Percentiles rank a stretch among this genome's conserved stretches.
phyloP scores from a whole-genome alignment of 495 filamentous ascomycete species.

The Annulohypoxylon bovei region DNA sequence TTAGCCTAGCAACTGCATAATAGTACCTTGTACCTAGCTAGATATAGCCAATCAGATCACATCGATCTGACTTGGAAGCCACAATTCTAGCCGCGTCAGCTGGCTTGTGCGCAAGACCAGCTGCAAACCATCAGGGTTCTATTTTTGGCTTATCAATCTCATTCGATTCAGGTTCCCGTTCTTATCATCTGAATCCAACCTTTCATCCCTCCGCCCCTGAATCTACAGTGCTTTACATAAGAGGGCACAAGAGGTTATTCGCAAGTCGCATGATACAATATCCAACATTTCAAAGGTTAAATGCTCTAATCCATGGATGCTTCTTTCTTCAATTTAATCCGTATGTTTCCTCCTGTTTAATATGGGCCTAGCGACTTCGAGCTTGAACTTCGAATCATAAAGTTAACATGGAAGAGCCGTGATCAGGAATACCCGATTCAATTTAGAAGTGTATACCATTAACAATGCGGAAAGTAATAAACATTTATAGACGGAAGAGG shows the following conservation, averaged over 20 bases:
- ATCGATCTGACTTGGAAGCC: not conserved
- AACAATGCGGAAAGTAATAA: not conserved
- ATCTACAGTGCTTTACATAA: too few relatives aligned
- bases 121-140: constrained; percentile 4
- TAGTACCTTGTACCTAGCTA: not conserved
- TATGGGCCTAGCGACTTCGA: not conserved
- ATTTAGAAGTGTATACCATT: too few relatives aligned
- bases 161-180: not conserved
- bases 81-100: constrained; percentile 9
- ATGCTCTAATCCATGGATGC: not conserved
- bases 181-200: not conserved
- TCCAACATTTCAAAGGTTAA: not conserved
- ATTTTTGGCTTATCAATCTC: not conserved
- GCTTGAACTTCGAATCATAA: not conserved
- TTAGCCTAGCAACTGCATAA: not conserved
- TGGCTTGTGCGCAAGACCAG: constrained; percentile 13
- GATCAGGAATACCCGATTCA: too few relatives aligned
- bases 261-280: not conserved
- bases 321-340: not conserved
- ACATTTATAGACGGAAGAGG: not conserved
- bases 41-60: not conserved
- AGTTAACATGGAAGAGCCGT: too few relatives aligned
- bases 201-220: not conserved
- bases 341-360: not conserved
- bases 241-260: not conserved